Evolutionary conservation across 495 filamentous ascomycete genomes (phyloP).

Genomic region (Daldinia bambusicola): DNA sequence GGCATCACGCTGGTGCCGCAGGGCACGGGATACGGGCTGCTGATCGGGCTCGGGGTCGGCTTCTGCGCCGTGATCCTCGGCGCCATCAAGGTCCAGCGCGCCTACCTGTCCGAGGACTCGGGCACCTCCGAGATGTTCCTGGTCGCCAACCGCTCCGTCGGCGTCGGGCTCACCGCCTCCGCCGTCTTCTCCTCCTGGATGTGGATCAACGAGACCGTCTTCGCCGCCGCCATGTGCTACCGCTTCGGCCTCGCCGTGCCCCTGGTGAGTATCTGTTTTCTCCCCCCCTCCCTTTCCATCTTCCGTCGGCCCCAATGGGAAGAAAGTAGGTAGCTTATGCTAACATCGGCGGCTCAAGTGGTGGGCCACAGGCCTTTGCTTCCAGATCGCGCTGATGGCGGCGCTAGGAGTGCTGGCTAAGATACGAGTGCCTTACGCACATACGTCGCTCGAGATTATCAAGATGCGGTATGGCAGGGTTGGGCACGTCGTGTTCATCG

Average conservation of each 20-base stretch:
- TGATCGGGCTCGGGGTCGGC: slow-evolving; percentile 71
- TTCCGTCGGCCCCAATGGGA: no score
- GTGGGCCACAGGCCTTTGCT: slow-evolving; percentile 68
- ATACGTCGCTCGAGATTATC: slow-evolving; percentile 76
- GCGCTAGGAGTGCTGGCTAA: slow-evolving; percentile 86
- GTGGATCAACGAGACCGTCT: slow-evolving; percentile 75
- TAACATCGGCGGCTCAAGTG: slow-evolving; percentile 53
- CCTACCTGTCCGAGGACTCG: slow-evolving; percentile 75
- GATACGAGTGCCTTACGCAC: slow-evolving; percentile 75
- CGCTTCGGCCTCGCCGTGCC: slow-evolving; percentile 83
- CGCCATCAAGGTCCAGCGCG: slow-evolving; percentile 76
- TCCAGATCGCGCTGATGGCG: slow-evolving; percentile 80
- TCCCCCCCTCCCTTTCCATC: no score
- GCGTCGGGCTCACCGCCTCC: slow-evolving; percentile 80
- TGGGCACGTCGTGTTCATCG: slow-evolving; percentile 73
- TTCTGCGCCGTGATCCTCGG: slow-evolving; percentile 66
- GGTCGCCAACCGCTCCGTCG: slow-evolving; percentile 84
- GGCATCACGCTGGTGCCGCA: slow-evolving; percentile 49
- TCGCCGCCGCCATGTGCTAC: slow-evolving; percentile 80
- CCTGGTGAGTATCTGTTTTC: slow-evolving; percentile 54
- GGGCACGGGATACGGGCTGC: slow-evolving; percentile 76
- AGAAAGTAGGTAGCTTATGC: background rate
- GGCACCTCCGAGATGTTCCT: slow-evolving; percentile 91
- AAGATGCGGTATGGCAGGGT: slow-evolving; percentile 53
- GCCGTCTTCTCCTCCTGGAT: slow-evolving; percentile 88